These are phyloP conservation scores for Trichoderma lentiforme DNA, from an alignment of 2,329 filamentous ascomycete genomes.

Conservation along the genomic window DNA sequence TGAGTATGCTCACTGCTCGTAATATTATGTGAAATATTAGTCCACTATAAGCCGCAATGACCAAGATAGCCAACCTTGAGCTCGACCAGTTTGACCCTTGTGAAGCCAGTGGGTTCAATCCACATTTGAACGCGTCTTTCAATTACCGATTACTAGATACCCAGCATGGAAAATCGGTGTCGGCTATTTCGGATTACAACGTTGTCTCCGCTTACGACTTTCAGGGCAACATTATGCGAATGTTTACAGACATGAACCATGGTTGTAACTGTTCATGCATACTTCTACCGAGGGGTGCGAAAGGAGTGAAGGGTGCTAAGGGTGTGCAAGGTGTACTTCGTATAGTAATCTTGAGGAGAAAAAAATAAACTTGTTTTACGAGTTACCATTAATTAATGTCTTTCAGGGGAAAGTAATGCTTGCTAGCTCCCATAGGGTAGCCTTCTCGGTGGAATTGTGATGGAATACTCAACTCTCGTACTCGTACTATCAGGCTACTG, in stretches of 20 bases:
- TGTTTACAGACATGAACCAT: not conserved
- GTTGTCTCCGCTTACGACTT: not conserved
- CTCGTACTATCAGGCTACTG: not conserved
- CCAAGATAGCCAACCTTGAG: not conserved
- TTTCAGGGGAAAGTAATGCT: not conserved
- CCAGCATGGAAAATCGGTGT: not conserved
- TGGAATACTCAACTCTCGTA: not conserved
- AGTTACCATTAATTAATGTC: not conserved
- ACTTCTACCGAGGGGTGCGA: not conserved
- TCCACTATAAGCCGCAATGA: not conserved
- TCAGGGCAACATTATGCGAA: not conserved
- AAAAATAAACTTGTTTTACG: not conserved
- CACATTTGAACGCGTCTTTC: not conserved
- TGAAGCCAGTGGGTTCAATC: not conserved
- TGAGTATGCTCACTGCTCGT: not conserved
- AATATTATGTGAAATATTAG: not conserved
- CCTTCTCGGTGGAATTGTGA: not conserved
- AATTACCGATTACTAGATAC: not conserved
- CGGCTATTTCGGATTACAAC: not conserved
- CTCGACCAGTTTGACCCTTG: not conserved
- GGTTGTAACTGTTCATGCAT: not conserved
- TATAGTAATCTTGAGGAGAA: not conserved
- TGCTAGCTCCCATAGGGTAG: not conserved
- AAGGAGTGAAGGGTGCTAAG: not conserved
- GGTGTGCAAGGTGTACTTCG: not conserved